Evolutionary conservation across 2,329 filamentous ascomycete genomes (phyloP).

Genomic region (Neoscytalidium dimidiatum): DNA sequence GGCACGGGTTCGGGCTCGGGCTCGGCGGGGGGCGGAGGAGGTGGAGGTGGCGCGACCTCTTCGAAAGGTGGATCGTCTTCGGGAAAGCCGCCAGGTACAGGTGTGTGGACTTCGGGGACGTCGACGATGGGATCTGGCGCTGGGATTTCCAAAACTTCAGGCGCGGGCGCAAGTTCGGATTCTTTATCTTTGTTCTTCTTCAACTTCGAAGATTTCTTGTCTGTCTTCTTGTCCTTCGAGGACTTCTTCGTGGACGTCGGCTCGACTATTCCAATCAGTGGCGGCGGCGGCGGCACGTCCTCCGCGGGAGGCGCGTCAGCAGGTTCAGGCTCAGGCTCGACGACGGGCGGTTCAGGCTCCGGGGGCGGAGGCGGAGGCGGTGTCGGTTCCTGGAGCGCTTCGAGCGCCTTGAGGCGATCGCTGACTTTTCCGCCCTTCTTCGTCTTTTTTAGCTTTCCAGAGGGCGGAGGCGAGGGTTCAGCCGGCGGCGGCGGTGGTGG

Average conservation of each 20-base stretch:
- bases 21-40: slow-evolving; percentile 21
- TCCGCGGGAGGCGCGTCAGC: slow-evolving; percentile 6
- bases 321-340: slow-evolving; percentile 6
- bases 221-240: slow-evolving; percentile 23
- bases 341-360: slow-evolving; percentile 26
- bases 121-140: slow-evolving; percentile 18
- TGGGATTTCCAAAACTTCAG: neutral
- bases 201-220: slow-evolving; percentile 21
- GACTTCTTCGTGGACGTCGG: slow-evolving; percentile 1
- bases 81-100: slow-evolving; percentile 51
- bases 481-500: slow-evolving; percentile 4
- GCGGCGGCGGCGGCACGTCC: slow-evolving; percentile 6
- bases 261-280: slow-evolving; percentile 11
- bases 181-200: slow-evolving; percentile 19
- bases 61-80: slow-evolving; percentile 36
- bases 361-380: slow-evolving; percentile 22
- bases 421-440: slow-evolving; percentile 26
- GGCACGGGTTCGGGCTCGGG: slow-evolving; percentile 21
- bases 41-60: slow-evolving; percentile 16
- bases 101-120: slow-evolving; percentile 34
- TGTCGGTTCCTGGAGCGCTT: slow-evolving; percentile 14
- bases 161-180: neutral
- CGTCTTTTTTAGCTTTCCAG: slow-evolving; percentile 24
- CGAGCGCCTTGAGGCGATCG: slow-evolving; percentile 18
- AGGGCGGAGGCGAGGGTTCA: slow-evolving; percentile 9